These are phyloP conservation scores for Nakaseomyces nivariensis DNA, from an alignment of 1,139 yeast species.

Conservation along the genomic window DNA sequence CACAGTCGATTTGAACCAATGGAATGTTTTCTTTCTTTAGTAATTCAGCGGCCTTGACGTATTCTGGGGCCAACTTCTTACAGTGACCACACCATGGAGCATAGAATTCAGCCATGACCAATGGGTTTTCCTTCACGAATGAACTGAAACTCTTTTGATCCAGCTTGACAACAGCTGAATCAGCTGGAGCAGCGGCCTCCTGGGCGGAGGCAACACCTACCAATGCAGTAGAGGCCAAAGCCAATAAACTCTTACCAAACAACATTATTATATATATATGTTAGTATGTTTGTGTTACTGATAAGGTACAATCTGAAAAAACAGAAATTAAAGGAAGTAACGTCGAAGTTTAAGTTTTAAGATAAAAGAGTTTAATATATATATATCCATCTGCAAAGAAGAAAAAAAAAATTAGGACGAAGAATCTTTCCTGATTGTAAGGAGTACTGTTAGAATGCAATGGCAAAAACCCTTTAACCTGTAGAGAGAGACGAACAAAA, in stretches of 20 bases:
- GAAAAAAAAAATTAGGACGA: no score
- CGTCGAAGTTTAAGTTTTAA: no score
- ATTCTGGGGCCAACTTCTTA: conserved; percentile 88
- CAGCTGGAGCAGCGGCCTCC: conserved; percentile 64
- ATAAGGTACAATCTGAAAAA: neutral
- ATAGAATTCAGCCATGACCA: conserved; percentile 87
- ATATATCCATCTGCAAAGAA: no score
- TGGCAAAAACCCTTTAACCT: no score
- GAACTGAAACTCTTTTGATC: conserved; percentile 51
- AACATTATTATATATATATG: neutral
- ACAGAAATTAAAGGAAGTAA: neutral
- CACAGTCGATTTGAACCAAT: conserved; percentile 89
- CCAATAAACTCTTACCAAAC: conserved; percentile 2
- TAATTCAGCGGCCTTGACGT: conserved; percentile 69
- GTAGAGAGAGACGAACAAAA: no score
- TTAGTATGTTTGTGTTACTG: neutral
- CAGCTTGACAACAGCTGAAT: conserved; percentile 81
- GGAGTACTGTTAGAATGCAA: no score
- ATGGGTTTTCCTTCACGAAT: conserved; percentile 60
- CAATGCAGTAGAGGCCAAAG: conserved; percentile 8
- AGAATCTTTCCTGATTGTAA: no score
- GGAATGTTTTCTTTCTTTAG: conserved; percentile 59
- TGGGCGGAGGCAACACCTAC: conserved; percentile 18
- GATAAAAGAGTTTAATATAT: no score
- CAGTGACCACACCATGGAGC: conserved; percentile 99